Evolutionary conservation across 2,329 filamentous ascomycete genomes (phyloP), one percentile per base, ranked within the genome.

Genomic region (Dichotomopilus funicola): DNA sequence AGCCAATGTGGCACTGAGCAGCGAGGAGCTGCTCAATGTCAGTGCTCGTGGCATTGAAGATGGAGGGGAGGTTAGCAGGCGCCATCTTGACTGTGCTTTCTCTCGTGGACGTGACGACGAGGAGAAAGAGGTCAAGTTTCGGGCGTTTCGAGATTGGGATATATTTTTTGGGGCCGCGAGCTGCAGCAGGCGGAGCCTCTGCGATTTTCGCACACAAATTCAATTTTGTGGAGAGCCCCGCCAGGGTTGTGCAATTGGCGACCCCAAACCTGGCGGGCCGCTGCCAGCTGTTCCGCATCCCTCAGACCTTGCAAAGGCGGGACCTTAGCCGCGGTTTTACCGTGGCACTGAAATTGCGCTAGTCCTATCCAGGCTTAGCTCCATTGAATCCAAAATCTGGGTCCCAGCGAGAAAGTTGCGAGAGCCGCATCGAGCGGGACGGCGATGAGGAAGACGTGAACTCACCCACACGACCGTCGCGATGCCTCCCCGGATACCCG

Each of bases 1-100:
- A 90, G 71, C 94, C 94, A 70, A 97, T 85, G 80, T 99, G 95
- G 79, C 82, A 85, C 81, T 97, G 91, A 72, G 95, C 91, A 73
- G 91, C 88, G 70, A 99, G 88, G 73, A 99, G 90, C 89, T 91
- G 94, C 89, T 99, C 94, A 80, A 99, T 95, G 82, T 99, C 94
- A 82, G 95, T 86, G 74, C 86, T 87, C 72, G 94, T 97, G 73
- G 94, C 89, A 83, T 96, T 94, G 87, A 99, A 96, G 72, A 88
- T 82, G 67, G 91, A 81, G 75, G 94, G 94, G 67, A 96, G 88
- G 81, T 96, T 95, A 71, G 85, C 83, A 75, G 92, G 89, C 74
- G 91, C 90, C 92, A 96, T 96, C 75, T 85, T 94, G 86, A 80
- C 75, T 76, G 70, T 67, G 68, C 51, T 68, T 66, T 63, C 63